phyloP scores from a whole-genome alignment of 148 eudicot genomes.

The Hydrangea macrophylla region DNA sequence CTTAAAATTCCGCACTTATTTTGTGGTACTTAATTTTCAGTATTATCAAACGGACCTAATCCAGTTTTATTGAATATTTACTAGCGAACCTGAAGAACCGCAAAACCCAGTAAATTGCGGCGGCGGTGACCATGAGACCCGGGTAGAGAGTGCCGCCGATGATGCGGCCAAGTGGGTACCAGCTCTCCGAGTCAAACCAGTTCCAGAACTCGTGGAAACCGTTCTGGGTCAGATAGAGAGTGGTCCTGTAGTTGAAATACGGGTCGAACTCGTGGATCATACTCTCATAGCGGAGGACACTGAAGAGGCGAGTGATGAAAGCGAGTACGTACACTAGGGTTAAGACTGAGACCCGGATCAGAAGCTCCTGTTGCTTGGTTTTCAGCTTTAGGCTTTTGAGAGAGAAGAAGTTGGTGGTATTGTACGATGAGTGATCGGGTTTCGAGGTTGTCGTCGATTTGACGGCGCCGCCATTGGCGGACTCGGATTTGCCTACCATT shows the following conservation, averaged over 20 bases:
- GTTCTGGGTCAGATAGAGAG: slow-evolving; percentile 67
- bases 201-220: slow-evolving; percentile 97
- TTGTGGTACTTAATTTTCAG: no score
- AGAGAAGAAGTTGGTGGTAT: slow-evolving; percentile 33
- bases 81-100: slow-evolving; percentile 61
- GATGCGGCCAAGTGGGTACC: slow-evolving; percentile 93
- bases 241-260: slow-evolving; percentile 86
- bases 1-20: no score
- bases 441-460: slow-evolving; percentile 6
- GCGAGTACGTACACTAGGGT: slow-evolving; percentile 73
- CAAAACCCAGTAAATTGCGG: slow-evolving; percentile 65
- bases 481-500: slow-evolving; percentile 12
- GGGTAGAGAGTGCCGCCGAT: slow-evolving; percentile 96
- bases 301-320: slow-evolving; percentile 75
- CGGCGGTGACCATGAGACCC: slow-evolving; percentile 95
- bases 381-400: slow-evolving; percentile 63
- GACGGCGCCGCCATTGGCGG: slow-evolving; percentile 5
- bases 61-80: no score
- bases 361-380: slow-evolving; percentile 84
- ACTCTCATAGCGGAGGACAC: slow-evolving; percentile 84
- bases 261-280: slow-evolving; percentile 99
- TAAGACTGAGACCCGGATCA: slow-evolving; percentile 68
- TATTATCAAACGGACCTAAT: no score
- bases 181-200: slow-evolving; percentile 94
- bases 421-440: slow-evolving; percentile 30